Percentiles rank a stretch among this genome's conserved stretches.
phyloP scores from a whole-genome alignment of 2,329 filamentous ascomycete species.

The Colletotrichum scovillei region DNA sequence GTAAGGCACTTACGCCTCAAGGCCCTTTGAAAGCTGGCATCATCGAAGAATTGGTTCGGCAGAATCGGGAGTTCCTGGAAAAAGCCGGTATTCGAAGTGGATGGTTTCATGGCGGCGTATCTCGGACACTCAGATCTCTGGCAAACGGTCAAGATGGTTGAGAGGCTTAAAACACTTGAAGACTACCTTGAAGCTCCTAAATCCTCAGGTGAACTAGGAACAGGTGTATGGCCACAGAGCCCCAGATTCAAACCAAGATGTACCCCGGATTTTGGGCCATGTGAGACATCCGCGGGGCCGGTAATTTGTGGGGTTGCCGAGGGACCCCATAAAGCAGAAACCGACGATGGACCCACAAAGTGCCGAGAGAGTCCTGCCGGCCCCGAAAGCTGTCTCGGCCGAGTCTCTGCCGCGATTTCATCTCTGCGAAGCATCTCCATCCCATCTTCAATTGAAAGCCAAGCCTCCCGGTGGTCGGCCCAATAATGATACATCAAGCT shows the following conservation, averaged over 20 bases:
- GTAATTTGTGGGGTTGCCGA: constrained; percentile 9
- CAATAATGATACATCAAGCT: not conserved
- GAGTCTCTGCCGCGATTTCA: not conserved
- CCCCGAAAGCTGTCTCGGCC: not conserved
- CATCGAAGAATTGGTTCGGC: constrained; percentile 67
- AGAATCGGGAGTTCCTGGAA: constrained; percentile 65
- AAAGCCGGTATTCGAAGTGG: constrained; percentile 62
- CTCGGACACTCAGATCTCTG: not conserved
- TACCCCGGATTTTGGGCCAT: not conserved
- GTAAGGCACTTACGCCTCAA: constrained; percentile 56
- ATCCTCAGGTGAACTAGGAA: not conserved
- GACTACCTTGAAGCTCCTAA: too few species aligned
- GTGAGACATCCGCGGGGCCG: constrained; percentile 9
- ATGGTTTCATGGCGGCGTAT: constrained; percentile 52
- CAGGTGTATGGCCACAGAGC: not conserved
- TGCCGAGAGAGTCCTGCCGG: not conserved
- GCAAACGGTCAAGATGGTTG: not conserved
- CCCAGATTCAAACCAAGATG: not conserved
- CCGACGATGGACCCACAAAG: not conserved
- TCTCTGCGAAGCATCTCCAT: not conserved
- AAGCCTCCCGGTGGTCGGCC: not conserved
- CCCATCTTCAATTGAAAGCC: not conserved
- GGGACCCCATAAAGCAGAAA: not conserved
- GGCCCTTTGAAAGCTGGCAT: constrained; percentile 63
- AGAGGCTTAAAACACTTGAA: not conserved